These are phyloP conservation scores for Pseudogymnoascus sp. DNA, from an alignment of 2,329 filamentous ascomycete species.

Conservation along the genomic window DNA sequence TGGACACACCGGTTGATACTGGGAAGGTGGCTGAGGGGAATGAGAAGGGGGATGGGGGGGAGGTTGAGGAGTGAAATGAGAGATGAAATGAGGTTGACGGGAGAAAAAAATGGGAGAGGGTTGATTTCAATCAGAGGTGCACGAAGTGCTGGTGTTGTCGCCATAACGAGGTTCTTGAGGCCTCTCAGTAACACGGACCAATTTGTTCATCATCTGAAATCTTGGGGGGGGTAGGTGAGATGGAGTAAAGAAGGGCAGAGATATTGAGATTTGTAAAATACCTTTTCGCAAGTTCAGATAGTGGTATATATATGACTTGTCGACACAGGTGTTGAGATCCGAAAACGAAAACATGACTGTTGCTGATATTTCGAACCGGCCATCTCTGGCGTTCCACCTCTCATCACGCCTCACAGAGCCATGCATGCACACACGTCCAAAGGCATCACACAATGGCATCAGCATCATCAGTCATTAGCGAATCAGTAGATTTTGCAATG, in stretches of 20 bases:
- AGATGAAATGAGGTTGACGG: background rate
- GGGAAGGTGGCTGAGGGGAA: background rate
- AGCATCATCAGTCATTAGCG: slow-evolving; percentile 9
- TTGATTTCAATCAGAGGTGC: slow-evolving; percentile 8
- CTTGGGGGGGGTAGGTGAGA: background rate
- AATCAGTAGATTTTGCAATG: slow-evolving; percentile 10
- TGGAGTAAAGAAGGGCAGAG: background rate
- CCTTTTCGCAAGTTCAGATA: background rate
- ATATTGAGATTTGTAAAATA: background rate
- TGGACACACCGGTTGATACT: background rate
- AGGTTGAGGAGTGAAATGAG: background rate
- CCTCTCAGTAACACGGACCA: slow-evolving; percentile 10
- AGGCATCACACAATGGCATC: slow-evolving; percentile 8
- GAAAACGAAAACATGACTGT: background rate
- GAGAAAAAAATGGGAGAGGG: background rate
- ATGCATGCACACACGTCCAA: background rate
- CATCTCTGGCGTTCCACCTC: background rate
- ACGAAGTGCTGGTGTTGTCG: slow-evolving; percentile 9
- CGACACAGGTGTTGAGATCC: background rate
- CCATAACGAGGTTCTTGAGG: slow-evolving; percentile 8
- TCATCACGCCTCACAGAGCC: slow-evolving; percentile 3
- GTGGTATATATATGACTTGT: background rate
- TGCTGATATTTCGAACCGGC: background rate
- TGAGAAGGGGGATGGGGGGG: background rate
- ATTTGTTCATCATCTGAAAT: slow-evolving; percentile 10